Evolutionary conservation across 2,329 filamentous ascomycete species (phyloP).

Genomic region (Diplodia intermedia): DNA sequence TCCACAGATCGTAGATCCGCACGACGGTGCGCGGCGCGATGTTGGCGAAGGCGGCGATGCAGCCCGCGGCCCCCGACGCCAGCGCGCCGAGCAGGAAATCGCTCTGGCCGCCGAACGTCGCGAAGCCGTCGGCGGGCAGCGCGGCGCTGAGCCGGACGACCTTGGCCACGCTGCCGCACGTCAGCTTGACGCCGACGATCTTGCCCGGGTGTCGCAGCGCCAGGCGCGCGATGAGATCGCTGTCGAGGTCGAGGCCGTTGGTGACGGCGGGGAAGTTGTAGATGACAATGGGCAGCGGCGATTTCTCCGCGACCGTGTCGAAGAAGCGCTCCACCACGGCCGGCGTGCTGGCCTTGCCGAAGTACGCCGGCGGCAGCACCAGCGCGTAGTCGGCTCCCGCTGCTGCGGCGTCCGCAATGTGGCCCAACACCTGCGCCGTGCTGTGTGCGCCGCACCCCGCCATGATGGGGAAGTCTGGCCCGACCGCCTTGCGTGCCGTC

Average conservation of each 20-base stretch:
- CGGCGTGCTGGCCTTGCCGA: conserved; percentile 53
- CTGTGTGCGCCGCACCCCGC: conserved; percentile 53
- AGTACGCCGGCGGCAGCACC: conserved; percentile 55
- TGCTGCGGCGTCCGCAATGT: conserved; percentile 50
- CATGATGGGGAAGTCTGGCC: conserved; percentile 53
- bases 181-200: conserved; percentile 74
- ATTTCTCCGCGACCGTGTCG: conserved; percentile 62
- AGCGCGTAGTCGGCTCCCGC: conserved; percentile 54
- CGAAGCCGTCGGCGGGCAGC: conserved; percentile 63
- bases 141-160: conserved; percentile 66
- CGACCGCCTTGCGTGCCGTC: conserved; percentile 52
- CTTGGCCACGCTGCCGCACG: conserved; percentile 77
- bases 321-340: conserved; percentile 53
- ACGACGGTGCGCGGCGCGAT: conserved; percentile 64
- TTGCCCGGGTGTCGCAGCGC: conserved; percentile 61
- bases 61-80: conserved; percentile 60
- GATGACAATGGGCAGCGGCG: conserved; percentile 69
- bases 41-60: conserved; percentile 65
- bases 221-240: conserved; percentile 66
- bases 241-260: conserved; percentile 71
- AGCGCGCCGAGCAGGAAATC: conserved; percentile 70
- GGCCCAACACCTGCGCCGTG: conserved; percentile 53
- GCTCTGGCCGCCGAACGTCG: conserved; percentile 73
- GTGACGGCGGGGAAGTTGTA: conserved; percentile 76
- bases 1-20: conserved; percentile 67